phyloP scores from a whole-genome alignment of 2,329 filamentous ascomycete genomes.

The Aureobasidium zeae region DNA sequence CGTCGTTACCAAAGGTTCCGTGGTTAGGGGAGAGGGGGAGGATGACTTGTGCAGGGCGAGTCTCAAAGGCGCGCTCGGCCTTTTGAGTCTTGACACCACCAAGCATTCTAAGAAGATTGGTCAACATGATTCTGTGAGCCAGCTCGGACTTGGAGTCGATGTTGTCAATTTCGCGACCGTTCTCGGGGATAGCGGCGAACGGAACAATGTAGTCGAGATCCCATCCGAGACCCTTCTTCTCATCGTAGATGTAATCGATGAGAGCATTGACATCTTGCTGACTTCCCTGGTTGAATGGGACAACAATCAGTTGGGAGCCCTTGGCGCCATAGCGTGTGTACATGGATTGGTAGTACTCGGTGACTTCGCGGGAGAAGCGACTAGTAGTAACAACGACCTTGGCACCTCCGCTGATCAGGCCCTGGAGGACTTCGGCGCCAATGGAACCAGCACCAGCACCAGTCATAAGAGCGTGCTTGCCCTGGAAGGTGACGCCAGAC shows the following conservation, averaged over 20 bases:
- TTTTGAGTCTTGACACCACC: slow-evolving; percentile 89
- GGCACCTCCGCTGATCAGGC: slow-evolving; percentile 89
- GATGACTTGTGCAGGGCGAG: slow-evolving; percentile 91
- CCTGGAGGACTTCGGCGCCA: slow-evolving; percentile 91
- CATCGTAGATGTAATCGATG: slow-evolving; percentile 90
- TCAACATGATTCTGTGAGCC: slow-evolving; percentile 97
- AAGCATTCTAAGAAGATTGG: slow-evolving; percentile 85
- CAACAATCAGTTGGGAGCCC: slow-evolving; percentile 92
- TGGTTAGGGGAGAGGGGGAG: slow-evolving; percentile 95
- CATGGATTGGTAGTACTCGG: slow-evolving; percentile 98
- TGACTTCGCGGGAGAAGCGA: slow-evolving; percentile 92
- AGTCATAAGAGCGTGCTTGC: slow-evolving; percentile 96
- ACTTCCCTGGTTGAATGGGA: slow-evolving; percentile 98
- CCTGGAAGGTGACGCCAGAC: slow-evolving; percentile 79
- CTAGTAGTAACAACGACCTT: slow-evolving; percentile 96
- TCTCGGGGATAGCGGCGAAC: slow-evolving; percentile 95
- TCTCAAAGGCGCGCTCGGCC: slow-evolving; percentile 77
- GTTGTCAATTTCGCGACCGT: slow-evolving; percentile 90
- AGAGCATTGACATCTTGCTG: slow-evolving; percentile 95
- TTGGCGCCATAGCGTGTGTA: slow-evolving; percentile 89
- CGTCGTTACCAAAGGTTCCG: slow-evolving; percentile 95
- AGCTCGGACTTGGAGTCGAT: slow-evolving; percentile 97
- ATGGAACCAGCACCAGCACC: slow-evolving; percentile 97
- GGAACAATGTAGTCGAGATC: slow-evolving; percentile 93
- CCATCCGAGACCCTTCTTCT: slow-evolving; percentile 95